Base-by-base conservation (phyloP, 208 protist species). In the Trypanosoma avium region DNA sequence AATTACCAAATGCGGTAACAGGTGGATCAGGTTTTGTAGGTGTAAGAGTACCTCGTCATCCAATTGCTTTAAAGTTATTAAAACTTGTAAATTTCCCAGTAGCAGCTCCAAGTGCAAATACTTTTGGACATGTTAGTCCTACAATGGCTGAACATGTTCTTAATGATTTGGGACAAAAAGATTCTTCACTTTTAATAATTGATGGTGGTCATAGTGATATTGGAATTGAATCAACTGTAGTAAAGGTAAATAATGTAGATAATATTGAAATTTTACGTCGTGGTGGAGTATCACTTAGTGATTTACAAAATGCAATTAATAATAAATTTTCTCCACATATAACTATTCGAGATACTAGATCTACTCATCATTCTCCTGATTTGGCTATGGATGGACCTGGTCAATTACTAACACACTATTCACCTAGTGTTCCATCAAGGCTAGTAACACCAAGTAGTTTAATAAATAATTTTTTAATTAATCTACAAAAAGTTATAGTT, bases 171-270 rank as follows among this genome's bases (percentile, higher is more conserved):
- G 88, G 82, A 4, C n/a, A 59, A 19, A 84, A 83, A 38, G 84
- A 95, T 56, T 61, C 78, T 3, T 77, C 83, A 29, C 65, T 95
- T 26, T 73, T 92, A 21, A 85, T 97, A 53, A 70, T 97, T 63
- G 90, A 97, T 69, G 90, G 87, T 56, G 93, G 90, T 10, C 76
- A 72, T 46, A 97, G 92, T 72, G 67, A 65, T 6, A 75, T 97
- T 48, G 95, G 95, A 12, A 95, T 98, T 56, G 95, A 98, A 76
- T 97, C 92, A 0, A 97, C 93, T 8, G 94, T 98, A 24, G 68
- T 96, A 6, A 94, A 95, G 66, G 65, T 93, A 10, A 73, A 75
- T 55, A 76, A 67, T 67, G 73, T 70, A 15, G 69, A 81, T 26
- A 61, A 27, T 22, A 64, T 90, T 43, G 79, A 95, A 49, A 74